phyloP scores from a whole-genome alignment of 2,329 filamentous ascomycete species.

The Talaromyces pinophilus region DNA sequence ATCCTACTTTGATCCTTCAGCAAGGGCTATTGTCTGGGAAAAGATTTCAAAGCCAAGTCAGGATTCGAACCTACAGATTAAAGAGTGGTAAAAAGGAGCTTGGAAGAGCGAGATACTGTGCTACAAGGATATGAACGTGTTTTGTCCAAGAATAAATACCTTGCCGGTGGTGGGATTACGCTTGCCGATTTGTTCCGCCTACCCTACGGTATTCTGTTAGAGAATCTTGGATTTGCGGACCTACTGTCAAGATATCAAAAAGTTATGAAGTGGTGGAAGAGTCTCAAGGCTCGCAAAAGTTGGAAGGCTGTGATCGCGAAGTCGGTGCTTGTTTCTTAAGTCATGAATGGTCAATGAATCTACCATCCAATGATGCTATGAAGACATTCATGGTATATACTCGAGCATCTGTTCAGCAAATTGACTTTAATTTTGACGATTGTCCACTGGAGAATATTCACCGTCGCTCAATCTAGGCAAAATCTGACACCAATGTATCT shows the following conservation, averaged over 20 bases:
- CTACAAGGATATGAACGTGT: not conserved
- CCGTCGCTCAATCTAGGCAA: not conserved
- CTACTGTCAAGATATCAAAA: not conserved
- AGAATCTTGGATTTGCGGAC: not conserved
- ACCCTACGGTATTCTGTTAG: slow-evolving; percentile 2
- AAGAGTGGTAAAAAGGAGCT: not conserved
- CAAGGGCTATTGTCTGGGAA: not conserved
- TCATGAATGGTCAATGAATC: not conserved
- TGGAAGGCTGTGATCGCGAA: not conserved
- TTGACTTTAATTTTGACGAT: not conserved
- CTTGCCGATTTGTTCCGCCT: slow-evolving; percentile 12
- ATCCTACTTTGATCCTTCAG: slow-evolving; percentile 3
- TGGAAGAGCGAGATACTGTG: not conserved
- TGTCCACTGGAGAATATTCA: not conserved
- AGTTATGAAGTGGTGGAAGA: not conserved
- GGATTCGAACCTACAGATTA: not conserved
- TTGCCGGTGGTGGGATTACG: slow-evolving; percentile 8
- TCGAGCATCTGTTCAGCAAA: not conserved
- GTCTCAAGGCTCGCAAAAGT: not conserved
- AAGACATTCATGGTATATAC: not conserved
- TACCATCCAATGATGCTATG: not conserved
- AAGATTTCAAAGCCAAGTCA: not conserved
- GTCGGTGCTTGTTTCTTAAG: not conserved
- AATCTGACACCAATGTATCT: not conserved
- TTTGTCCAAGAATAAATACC: not conserved